Conservation (phyloP, 441 rosid genomes). For the Rhodomyrtus psidioides region DNA sequence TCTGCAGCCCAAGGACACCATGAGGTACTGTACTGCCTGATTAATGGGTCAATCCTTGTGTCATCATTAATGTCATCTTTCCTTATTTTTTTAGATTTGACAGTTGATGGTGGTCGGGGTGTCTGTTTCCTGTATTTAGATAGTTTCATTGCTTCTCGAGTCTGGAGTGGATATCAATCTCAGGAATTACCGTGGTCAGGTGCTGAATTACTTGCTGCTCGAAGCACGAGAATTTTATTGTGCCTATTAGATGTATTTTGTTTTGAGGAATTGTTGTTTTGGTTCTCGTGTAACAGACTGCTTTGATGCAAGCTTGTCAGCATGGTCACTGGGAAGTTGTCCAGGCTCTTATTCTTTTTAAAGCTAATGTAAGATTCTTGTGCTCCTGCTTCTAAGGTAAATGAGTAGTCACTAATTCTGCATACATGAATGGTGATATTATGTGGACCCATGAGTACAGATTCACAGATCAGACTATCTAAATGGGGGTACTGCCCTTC, state of each 20-base stretch:
- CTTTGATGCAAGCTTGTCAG: conserved; percentile 99
- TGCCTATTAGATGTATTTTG: neutral
- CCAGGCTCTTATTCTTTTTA: conserved; percentile 71
- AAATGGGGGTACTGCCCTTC: conserved; percentile 93
- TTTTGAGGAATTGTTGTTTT: neutral
- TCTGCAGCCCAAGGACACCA: conserved; percentile 98
- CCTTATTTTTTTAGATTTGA: neutral
- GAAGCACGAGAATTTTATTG: neutral
- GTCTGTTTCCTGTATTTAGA: conserved; percentile 31
- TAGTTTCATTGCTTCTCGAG: conserved; percentile 83
- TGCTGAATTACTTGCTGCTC: conserved; percentile 9
- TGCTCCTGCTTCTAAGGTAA: neutral
- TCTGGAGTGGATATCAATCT: conserved; percentile 96
- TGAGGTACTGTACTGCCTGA: conserved; percentile 44
- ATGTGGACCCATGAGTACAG: conserved; percentile 18
- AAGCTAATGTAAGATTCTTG: conserved; percentile 65
- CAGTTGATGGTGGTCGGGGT: neutral
- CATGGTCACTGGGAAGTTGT: conserved; percentile 99
- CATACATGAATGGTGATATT: neutral
- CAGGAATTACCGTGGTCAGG: conserved; percentile 98
- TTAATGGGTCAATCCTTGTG: neutral
- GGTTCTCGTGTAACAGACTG: conserved; percentile 41
- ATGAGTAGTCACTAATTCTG: neutral
- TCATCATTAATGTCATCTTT: neutral
- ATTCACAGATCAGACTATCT: conserved; percentile 86